Conservation (phyloP, 192 early-diverging fungal genomes). For the Podochytrium sp. region DNA sequence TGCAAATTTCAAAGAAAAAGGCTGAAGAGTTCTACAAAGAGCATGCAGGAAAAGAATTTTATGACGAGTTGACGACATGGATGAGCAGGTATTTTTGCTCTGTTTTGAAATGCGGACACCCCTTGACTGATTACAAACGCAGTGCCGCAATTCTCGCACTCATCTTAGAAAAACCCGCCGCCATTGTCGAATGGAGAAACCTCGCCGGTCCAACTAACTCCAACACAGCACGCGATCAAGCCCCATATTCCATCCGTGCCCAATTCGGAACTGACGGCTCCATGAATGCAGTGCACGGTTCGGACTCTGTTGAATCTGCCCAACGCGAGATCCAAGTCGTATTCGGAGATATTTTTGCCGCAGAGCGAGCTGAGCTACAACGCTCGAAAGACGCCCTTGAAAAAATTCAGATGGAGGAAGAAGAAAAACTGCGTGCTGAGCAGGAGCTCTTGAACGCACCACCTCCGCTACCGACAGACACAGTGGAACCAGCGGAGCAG, state of each 20-base stretch:
- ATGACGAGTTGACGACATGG: slow-evolving; percentile 53
- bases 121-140: not conserved
- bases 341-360: slow-evolving; percentile 34
- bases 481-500: too few species aligned
- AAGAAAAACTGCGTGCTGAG: too few species aligned
- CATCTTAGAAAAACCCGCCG: slow-evolving; percentile 38
- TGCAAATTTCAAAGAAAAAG: slow-evolving; percentile 37
- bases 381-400: too few species aligned
- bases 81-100: slow-evolving; percentile 50
- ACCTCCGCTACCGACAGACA: too few species aligned
- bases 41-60: slow-evolving; percentile 46
- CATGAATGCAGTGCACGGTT: slow-evolving; percentile 62
- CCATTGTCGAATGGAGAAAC: slow-evolving; percentile 29
- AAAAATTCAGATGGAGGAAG: too few species aligned
- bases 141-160: slow-evolving; percentile 52
- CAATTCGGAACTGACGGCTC: slow-evolving; percentile 54
- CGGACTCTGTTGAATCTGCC: slow-evolving; percentile 55
- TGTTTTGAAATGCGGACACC: not conserved
- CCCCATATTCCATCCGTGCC: slow-evolving; percentile 43
- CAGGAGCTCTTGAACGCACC: too few species aligned
- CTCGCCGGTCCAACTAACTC: slow-evolving; percentile 55
- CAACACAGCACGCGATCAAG: slow-evolving; percentile 43
- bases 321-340: slow-evolving; percentile 52
- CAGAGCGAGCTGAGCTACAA: not conserved
- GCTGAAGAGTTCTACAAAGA: slow-evolving; percentile 57